Evolutionary conservation across 2,329 filamentous ascomycete species (phyloP), one percentile per base, ranked within the genome.

Genomic region (Clarireedia hainanense): DNA sequence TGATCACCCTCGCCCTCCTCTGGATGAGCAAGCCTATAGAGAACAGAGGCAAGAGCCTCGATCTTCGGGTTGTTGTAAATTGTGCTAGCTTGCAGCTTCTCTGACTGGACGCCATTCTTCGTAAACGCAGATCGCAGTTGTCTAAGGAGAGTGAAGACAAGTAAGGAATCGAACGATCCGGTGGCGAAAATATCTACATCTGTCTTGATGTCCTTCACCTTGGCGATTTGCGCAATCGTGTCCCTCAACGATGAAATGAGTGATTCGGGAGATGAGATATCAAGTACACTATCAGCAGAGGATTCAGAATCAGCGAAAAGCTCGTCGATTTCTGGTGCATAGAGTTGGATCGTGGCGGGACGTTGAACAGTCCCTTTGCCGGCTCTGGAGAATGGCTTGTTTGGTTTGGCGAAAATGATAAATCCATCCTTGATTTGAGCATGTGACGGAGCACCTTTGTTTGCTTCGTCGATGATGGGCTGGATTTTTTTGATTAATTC

Each of bases 401-500:
- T 40, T 5, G 58, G 46, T 6, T 26, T 48, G 1, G 49, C 46
- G 15, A 61, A 48, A 20, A 45, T 30, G 24, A 59, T 27, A 7
- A 55, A 47, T 7, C 45, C 26, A 30, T 42, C 27, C 4, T 20
- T 30, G 30, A 59, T 46, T 5, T 48, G 34, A 5, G 34, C 57
- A 51, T 59, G 50, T 1, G 43, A 17, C 23, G 57, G 51, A 23
- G 52, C 26, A 39, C 20, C 36, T n/a, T 37, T 39, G 34, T 59
- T 59, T n/a, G 52, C 56, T 6, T 26, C 24, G 6, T 60, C 53
- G 2, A 60, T 48, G 10, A 6, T 40, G 42, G 52, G 52, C 26
- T 50, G 17, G 3, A 49, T 43, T 24, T 43, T 67, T 67, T 70
- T 20, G 70, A 51, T 10, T 55, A 58, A 40, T 3, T 43, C 47